Conservation (phyloP, 1,284 basidiomycete genomes). For the Naganishia sp. region DNA sequence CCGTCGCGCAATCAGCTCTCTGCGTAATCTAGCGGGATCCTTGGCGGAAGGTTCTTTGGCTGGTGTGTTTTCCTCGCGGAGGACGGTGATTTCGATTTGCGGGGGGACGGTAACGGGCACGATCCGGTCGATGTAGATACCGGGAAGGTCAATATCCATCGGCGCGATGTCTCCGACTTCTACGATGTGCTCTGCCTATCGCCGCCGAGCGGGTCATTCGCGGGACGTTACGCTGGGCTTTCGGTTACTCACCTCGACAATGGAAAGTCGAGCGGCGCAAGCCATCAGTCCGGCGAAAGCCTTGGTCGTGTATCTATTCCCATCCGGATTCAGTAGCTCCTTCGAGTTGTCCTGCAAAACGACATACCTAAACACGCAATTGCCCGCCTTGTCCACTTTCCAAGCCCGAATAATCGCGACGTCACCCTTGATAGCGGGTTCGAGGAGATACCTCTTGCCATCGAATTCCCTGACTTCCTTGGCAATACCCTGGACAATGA, state of each 20-base stretch:
- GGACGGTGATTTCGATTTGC: slow-evolving; percentile 72
- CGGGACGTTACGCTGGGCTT: too few species aligned
- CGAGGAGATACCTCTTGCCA: slow-evolving; percentile 81
- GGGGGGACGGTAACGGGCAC: slow-evolving; percentile 76
- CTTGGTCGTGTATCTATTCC: slow-evolving; percentile 73
- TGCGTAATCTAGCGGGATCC: slow-evolving; percentile 52
- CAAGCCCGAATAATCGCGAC: slow-evolving; percentile 88
- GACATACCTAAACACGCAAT: slow-evolving; percentile 80
- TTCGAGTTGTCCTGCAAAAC: slow-evolving; percentile 33
- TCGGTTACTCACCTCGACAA: slow-evolving; percentile 77
- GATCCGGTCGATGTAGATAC: slow-evolving; percentile 85
- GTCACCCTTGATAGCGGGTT: slow-evolving; percentile 82
- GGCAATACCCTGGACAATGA: slow-evolving; percentile 68
- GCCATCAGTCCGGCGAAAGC: slow-evolving; percentile 88
- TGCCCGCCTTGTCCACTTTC: slow-evolving; percentile 91
- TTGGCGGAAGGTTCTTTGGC: slow-evolving; percentile 40
- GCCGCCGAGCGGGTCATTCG: too few species aligned
- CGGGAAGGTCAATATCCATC: slow-evolving; percentile 78
- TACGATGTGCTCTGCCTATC: slow-evolving; percentile 87
- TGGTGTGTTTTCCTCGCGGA: slow-evolving; percentile 46
- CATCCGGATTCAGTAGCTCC: not conserved
- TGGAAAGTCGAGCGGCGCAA: slow-evolving; percentile 82
- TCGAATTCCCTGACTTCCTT: slow-evolving; percentile 80
- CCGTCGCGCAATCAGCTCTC: slow-evolving; percentile 71
- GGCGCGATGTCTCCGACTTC: slow-evolving; percentile 80